These are phyloP conservation scores for Sphaerosporella brunnea DNA, from an alignment of 495 filamentous ascomycete species.

Conservation along the genomic window DNA sequence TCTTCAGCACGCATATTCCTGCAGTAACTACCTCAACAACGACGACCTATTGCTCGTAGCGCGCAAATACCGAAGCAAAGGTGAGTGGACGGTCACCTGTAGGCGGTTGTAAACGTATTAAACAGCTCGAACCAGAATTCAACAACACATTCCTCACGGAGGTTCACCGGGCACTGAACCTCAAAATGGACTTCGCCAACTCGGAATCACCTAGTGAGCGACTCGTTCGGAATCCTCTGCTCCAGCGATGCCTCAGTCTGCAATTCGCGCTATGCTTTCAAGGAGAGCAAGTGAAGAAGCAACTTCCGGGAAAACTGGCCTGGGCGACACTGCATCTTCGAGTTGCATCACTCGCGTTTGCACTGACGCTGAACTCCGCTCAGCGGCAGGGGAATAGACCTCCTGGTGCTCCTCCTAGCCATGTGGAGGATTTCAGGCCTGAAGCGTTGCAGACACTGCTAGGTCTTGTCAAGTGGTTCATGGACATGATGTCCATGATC, in stretches of 20 bases:
- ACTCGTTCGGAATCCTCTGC: constrained; percentile 20
- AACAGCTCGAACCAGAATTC: constrained; percentile 6
- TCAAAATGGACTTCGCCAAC: constrained; percentile 25
- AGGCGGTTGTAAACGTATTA: background rate
- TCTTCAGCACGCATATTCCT: constrained; percentile 23
- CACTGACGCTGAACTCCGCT: constrained; percentile 21
- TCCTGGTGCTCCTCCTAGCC: background rate
- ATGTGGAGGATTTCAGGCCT: background rate
- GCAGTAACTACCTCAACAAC: constrained; percentile 25
- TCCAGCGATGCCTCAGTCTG: constrained; percentile 24
- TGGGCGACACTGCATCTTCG: constrained; percentile 24
- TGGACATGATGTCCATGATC: constrained; percentile 26
- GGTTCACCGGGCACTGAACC: constrained; percentile 17
- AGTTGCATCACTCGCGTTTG: constrained; percentile 24
- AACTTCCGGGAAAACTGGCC: constrained; percentile 21
- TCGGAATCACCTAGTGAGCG: constrained; percentile 21
- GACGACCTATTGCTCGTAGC: constrained; percentile 24
- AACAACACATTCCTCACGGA: constrained; percentile 24
- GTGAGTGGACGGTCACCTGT: background rate
- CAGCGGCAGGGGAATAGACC: constrained; percentile 11
- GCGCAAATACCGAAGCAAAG: constrained; percentile 18
- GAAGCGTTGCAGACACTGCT: constrained; percentile 23
- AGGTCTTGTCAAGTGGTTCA: constrained; percentile 27
- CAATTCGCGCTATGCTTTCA: constrained; percentile 24
- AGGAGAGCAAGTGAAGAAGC: constrained; percentile 19